Evolutionary conservation across 805 yeast genomes (phyloP).

Genomic region (Metschnikowia aberdeeniae): DNA sequence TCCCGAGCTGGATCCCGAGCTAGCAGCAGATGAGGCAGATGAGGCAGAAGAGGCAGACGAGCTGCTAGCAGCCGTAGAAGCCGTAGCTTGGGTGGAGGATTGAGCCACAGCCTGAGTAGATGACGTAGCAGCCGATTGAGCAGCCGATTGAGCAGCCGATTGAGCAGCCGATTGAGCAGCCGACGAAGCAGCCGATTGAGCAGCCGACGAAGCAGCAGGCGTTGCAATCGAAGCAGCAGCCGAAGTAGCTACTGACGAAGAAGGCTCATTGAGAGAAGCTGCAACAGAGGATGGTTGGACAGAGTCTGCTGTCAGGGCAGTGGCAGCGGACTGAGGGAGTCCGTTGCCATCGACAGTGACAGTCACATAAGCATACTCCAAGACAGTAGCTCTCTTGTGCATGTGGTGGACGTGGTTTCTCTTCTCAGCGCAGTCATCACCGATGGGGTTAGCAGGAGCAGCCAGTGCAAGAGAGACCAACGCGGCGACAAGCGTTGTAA

Average conservation of each 20-base stretch:
- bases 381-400: constrained; percentile 57
- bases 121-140: neutral
- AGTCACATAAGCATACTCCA: constrained; percentile 43
- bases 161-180: constrained; percentile 19
- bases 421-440: constrained; percentile 15
- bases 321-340: constrained; percentile 26
- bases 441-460: constrained; percentile 16
- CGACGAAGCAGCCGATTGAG: constrained; percentile 37
- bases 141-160: too few relatives aligned
- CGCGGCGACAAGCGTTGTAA: constrained; percentile 12
- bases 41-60: constrained; percentile 15
- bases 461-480: constrained; percentile 12
- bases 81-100: constrained; percentile 16
- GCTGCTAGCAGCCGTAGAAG: constrained; percentile 18
- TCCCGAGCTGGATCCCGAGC: constrained; percentile 22
- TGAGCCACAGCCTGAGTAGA: constrained; percentile 42
- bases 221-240: constrained; percentile 20
- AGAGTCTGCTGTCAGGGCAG: constrained; percentile 3
- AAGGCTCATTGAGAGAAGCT: neutral
- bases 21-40: constrained; percentile 30
- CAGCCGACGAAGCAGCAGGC: constrained; percentile 36
- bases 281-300: constrained; percentile 12
- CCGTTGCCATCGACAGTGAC: constrained; percentile 41
- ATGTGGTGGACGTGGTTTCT: constrained; percentile 53
- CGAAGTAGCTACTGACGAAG: constrained; percentile 17